Conservation (phyloP, 495 filamentous ascomycete genomes). For the Lophium mytilinum region DNA sequence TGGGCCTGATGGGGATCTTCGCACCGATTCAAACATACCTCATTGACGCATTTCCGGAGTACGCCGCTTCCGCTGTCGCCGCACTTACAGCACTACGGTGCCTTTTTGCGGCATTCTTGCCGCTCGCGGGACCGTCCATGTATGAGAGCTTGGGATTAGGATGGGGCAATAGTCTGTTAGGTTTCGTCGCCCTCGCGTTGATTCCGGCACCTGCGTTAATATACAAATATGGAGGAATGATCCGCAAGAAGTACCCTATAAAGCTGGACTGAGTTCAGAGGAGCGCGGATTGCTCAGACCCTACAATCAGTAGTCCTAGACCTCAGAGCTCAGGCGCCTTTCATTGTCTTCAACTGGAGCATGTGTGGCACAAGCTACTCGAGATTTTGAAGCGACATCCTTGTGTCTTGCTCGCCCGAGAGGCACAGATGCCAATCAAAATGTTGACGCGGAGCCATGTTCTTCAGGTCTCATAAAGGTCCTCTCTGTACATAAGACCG, state of each 20-base stretch:
- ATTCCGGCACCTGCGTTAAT: constrained; percentile 32
- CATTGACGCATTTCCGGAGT: constrained; percentile 29
- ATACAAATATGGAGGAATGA: constrained; percentile 24
- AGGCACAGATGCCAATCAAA: no score
- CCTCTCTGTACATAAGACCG: no score
- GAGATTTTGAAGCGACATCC: no score
- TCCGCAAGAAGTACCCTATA: constrained; percentile 16
- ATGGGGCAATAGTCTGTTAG: constrained; percentile 42
- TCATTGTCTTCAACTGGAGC: no score
- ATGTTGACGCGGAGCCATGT: no score
- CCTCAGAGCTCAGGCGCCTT: no score
- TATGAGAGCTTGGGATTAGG: constrained; percentile 39
- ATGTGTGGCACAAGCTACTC: no score
- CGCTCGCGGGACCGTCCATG: constrained; percentile 42
- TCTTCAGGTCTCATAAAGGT: no score
- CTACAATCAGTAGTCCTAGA: no score
- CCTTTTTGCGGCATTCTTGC: constrained; percentile 43
- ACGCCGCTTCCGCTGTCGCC: constrained; percentile 32
- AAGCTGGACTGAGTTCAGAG: not conserved
- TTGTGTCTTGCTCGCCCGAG: no score
- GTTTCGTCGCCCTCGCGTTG: constrained; percentile 36
- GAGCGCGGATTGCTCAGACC: no score
- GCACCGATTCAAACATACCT: constrained; percentile 31
- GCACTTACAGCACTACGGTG: constrained; percentile 45
- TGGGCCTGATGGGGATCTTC: constrained; percentile 42